Evolutionary conservation across 768 basidiomycete species (phyloP).

Genomic region (Mycena belliarum): DNA sequence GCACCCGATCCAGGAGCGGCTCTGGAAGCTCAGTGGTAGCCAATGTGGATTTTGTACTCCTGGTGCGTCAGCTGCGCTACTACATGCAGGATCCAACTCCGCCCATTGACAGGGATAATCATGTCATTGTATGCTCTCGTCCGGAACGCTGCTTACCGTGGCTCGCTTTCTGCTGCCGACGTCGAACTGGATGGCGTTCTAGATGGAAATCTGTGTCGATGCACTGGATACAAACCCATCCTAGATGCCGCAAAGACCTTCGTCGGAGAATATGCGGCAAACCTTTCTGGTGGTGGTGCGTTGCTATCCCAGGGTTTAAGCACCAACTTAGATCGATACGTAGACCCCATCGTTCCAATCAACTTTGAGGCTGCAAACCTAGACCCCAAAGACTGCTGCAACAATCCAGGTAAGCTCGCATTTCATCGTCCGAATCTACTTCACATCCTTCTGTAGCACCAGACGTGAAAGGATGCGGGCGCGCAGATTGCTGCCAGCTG

Average conservation of each 20-base stretch:
- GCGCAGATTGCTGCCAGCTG: slow-evolving; percentile 21
- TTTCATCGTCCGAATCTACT: neutral
- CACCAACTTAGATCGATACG: neutral
- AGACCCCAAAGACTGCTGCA: slow-evolving; percentile 16
- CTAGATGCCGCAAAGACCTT: slow-evolving; percentile 24
- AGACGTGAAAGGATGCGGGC: slow-evolving; percentile 17
- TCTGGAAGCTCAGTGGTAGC: slow-evolving; percentile 21
- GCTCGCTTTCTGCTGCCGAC: slow-evolving; percentile 20
- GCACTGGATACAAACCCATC: slow-evolving; percentile 24
- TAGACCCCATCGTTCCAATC: slow-evolving; percentile 19
- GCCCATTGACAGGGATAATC: slow-evolving; percentile 12
- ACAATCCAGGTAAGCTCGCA: slow-evolving; percentile 4
- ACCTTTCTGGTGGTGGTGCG: slow-evolving; percentile 4
- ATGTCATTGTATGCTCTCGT: slow-evolving; percentile 23
- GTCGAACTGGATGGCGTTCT: slow-evolving; percentile 22
- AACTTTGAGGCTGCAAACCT: slow-evolving; percentile 22
- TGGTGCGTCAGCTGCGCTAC: neutral
- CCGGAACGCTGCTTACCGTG: slow-evolving; percentile 23
- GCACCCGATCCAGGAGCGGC: slow-evolving; percentile 20
- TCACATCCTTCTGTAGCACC: slow-evolving; percentile 4
- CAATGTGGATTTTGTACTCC: slow-evolving; percentile 24
- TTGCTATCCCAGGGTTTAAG: neutral
- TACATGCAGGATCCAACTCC: neutral
- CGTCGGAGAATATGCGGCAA: slow-evolving; percentile 20
- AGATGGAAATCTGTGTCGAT: slow-evolving; percentile 23